Percentiles rank a stretch among this genome's conserved stretches.
phyloP scores from a whole-genome alignment of 2,329 filamentous ascomycete genomes.

The Calonectria fujianensis region DNA sequence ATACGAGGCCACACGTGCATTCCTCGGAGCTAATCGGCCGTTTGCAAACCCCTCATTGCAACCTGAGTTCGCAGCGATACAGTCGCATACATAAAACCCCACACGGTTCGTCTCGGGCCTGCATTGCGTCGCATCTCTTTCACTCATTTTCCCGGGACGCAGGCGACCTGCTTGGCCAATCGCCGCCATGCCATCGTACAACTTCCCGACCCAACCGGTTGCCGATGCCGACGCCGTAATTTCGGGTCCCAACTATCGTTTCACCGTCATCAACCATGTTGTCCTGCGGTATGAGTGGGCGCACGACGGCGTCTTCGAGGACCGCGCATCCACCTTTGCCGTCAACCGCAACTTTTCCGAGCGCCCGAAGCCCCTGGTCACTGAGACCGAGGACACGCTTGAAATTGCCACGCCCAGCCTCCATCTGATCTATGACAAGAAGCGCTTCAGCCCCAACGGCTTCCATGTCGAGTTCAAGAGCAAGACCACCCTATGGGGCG shows the following conservation, averaged over 20 bases:
- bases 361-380: constrained; percentile 66
- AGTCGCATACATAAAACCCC: constrained; percentile 1
- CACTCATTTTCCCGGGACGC: neutral
- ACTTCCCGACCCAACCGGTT: constrained; percentile 31
- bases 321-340: constrained; percentile 78
- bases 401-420: constrained; percentile 74
- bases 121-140: neutral
- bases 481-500: constrained; percentile 63
- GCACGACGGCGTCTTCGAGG: constrained; percentile 75
- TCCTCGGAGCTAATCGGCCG: constrained; percentile 21
- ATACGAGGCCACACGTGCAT: constrained; percentile 22
- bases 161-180: neutral
- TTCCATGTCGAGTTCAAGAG: constrained; percentile 66
- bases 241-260: constrained; percentile 68
- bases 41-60: constrained; percentile 26
- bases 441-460: constrained; percentile 71
- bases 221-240: constrained; percentile 47
- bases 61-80: constrained; percentile 6
- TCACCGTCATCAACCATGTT: constrained; percentile 74
- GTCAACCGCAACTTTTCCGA: constrained; percentile 67
- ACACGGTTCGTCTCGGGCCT: neutral
- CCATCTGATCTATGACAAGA: constrained; percentile 76
- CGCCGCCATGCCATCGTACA: constrained; percentile 20
- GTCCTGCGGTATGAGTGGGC: constrained; percentile 79
- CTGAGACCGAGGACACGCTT: constrained; percentile 67